These are phyloP conservation scores for Trichoderma arundinaceum DNA, from an alignment of 2,329 filamentous ascomycete genomes.

Conservation along the genomic window DNA sequence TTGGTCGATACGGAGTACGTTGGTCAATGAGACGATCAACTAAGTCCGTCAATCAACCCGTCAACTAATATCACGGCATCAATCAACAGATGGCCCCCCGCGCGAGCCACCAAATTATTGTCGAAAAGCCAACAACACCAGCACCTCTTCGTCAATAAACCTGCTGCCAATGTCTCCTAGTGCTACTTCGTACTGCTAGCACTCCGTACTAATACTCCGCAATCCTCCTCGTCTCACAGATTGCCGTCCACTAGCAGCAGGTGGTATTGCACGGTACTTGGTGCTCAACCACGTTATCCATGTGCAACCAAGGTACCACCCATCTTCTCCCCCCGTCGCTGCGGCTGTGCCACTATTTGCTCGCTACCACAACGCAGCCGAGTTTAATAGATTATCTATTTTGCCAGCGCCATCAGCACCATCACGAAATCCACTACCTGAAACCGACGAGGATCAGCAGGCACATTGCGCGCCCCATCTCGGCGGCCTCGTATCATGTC, in stretches of 20 bases:
- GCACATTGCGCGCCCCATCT: constrained; percentile 9
- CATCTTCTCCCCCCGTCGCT: background rate
- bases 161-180: background rate
- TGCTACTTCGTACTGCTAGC: background rate
- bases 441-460: constrained; percentile 27
- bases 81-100: constrained; percentile 15
- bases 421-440: constrained; percentile 14
- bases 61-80: constrained; percentile 1
- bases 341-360: constrained; percentile 1
- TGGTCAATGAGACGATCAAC: background rate
- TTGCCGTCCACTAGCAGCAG: background rate
- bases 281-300: too few species aligned
- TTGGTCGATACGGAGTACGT: background rate
- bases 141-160: background rate
- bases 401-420: background rate
- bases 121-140: background rate
- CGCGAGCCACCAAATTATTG: background rate
- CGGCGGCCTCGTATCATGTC: constrained; percentile 14
- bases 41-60: background rate
- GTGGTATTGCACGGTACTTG: background rate
- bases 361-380: background rate
- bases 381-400: background rate
- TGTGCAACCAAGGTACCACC: too few species aligned
- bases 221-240: background rate
- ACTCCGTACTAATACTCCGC: background rate